phyloP scores from a whole-genome alignment of 2,329 filamentous ascomycete genomes.

The Fusarium kyushuense region DNA sequence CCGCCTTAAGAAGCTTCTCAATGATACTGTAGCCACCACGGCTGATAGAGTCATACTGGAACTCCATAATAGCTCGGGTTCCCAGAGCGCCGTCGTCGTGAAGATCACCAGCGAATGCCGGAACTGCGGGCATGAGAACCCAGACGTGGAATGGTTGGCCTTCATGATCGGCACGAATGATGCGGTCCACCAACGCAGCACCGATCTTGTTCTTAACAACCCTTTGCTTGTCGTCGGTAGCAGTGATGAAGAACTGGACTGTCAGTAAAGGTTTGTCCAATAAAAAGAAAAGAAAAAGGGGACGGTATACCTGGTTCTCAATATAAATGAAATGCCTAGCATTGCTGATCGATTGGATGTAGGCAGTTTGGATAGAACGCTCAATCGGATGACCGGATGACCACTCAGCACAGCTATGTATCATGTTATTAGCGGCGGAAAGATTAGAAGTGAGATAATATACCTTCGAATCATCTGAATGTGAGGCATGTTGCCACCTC shows the following conservation, averaged over 20 bases:
- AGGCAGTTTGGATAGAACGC: conserved; percentile 89
- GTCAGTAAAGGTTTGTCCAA: neutral
- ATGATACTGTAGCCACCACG: conserved; percentile 83
- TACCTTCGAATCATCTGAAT: conserved; percentile 67
- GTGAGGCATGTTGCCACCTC: conserved; percentile 45
- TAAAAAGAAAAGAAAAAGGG: no score
- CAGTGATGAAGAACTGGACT: conserved; percentile 82
- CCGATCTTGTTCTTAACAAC: conserved; percentile 84
- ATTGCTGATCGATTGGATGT: conserved; percentile 76
- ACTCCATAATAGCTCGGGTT: conserved; percentile 89
- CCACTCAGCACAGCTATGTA: conserved; percentile 63
- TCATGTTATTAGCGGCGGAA: conserved; percentile 5
- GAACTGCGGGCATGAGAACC: conserved; percentile 82
- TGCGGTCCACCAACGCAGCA: conserved; percentile 81
- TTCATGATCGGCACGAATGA: conserved; percentile 75
- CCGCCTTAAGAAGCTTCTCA: conserved; percentile 75
- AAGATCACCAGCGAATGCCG: conserved; percentile 85
- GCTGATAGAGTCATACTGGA: conserved; percentile 84
- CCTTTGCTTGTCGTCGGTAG: conserved; percentile 75
- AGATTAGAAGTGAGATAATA: neutral
- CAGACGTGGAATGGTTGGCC: conserved; percentile 79
- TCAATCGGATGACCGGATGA: conserved; percentile 65
- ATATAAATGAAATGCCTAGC: conserved; percentile 83
- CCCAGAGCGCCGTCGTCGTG: conserved; percentile 78
- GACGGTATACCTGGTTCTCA: conserved; percentile 71